A percentile compares a stretch with the other conserved stretches of the same genome.
Evolutionary conservation across 176 grass and related monocot species (phyloP).

Genomic region (Avena eriantha): DNA sequence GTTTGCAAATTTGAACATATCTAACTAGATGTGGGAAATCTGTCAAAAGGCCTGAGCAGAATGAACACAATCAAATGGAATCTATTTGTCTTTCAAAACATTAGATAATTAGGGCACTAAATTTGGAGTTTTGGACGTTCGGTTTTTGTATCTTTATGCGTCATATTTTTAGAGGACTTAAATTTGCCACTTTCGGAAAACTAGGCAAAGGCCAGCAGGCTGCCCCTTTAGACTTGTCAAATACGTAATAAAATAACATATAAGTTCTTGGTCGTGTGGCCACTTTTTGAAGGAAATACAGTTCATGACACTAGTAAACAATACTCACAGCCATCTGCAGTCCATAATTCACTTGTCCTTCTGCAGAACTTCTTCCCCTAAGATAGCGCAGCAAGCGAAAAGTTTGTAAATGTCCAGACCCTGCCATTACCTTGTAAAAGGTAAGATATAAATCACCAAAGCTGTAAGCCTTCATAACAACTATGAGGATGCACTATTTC

Average conservation of each 20-base stretch:
- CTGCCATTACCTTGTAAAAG: conserved; percentile 84
- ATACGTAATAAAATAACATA: background rate
- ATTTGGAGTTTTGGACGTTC: conserved; percentile 11
- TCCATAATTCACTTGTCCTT: conserved; percentile 98
- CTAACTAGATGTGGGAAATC: conserved; percentile 1
- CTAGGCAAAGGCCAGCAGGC: conserved; percentile 12
- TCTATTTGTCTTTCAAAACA: background rate
- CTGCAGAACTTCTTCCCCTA: conserved; percentile 84
- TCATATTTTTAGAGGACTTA: background rate
- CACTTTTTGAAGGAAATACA: conserved; percentile 15
- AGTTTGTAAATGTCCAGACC: conserved; percentile 92
- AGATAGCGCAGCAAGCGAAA: conserved; percentile 93
- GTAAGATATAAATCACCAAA: conserved; percentile 28
- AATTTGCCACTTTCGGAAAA: background rate
- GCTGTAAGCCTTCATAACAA: conserved; percentile 9
- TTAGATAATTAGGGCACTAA: background rate
- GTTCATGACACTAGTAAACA: conserved; percentile 6
- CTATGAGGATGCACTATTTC: conserved; percentile 26
- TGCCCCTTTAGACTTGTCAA: conserved; percentile 36
- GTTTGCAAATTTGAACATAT: conserved; percentile 18
- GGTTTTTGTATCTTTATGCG: background rate
- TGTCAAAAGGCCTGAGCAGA: background rate
- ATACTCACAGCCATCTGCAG: conserved; percentile 93
- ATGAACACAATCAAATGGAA: conserved; percentile 16
- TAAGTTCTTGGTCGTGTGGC: background rate